Evolutionary conservation across 352 stramenopile species (phyloP).

Genomic region (Globisporangium heterothallicum): DNA sequence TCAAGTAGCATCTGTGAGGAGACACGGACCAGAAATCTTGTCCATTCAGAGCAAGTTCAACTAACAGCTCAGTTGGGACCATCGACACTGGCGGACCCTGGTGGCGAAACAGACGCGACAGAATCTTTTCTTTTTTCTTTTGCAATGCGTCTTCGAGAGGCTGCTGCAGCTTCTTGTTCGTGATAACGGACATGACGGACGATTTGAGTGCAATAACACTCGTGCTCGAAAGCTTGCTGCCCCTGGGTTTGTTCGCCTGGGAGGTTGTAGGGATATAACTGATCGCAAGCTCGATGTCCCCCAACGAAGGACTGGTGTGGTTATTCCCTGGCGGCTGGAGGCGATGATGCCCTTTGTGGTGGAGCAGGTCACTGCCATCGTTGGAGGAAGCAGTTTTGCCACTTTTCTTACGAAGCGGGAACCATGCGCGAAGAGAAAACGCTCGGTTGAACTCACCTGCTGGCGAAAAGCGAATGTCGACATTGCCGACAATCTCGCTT

Average conservation of each 20-base stretch:
- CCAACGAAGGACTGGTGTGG: constrained; percentile 18
- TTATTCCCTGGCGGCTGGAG: constrained; percentile 10
- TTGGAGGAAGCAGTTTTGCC: not conserved
- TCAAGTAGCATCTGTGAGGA: constrained; percentile 26
- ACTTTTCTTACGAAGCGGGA: constrained; percentile 34
- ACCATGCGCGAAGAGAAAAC: constrained; percentile 44
- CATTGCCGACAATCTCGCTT: constrained; percentile 55
- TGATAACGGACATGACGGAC: constrained; percentile 47
- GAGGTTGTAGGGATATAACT: constrained; percentile 24
- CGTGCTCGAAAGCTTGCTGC: constrained; percentile 10
- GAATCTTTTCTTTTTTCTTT: constrained; percentile 39
- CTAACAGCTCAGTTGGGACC: constrained; percentile 42
- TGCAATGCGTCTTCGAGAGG: constrained; percentile 9
- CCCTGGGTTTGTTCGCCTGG: not conserved
- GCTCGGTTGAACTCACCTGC: constrained; percentile 15
- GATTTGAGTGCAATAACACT: constrained; percentile 35
- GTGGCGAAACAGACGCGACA: constrained; percentile 40
- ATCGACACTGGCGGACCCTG: constrained; percentile 20
- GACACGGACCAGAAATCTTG: constrained; percentile 58
- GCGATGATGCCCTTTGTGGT: constrained; percentile 6
- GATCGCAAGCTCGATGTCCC: constrained; percentile 49
- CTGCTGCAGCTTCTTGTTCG: constrained; percentile 22
- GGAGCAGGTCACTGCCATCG: constrained; percentile 9
- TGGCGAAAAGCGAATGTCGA: constrained; percentile 33
- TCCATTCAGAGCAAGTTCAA: constrained; percentile 58